These are phyloP conservation scores for Colletotrichum gigasporum DNA, from an alignment of 2,329 filamentous ascomycete species.

Conservation along the genomic window DNA sequence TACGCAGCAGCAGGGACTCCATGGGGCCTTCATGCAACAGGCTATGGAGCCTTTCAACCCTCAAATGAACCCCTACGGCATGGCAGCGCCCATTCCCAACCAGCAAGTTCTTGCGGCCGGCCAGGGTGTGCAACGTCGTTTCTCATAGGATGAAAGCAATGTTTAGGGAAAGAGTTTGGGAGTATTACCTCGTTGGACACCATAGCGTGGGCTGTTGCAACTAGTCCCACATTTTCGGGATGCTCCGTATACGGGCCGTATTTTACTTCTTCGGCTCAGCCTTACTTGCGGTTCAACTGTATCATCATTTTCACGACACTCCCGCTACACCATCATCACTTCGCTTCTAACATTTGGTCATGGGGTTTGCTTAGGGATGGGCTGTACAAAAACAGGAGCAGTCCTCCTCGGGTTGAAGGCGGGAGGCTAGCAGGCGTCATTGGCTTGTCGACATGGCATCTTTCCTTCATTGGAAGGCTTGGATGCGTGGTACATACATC, in stretches of 20 bases:
- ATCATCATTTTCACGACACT: constrained; percentile 28
- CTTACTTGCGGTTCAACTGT: constrained; percentile 14
- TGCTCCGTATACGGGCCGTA: no score
- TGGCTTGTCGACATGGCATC: constrained; percentile 21
- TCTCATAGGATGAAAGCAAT: constrained; percentile 61
- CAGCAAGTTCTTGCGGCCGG: constrained; percentile 65
- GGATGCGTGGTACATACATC: constrained; percentile 51
- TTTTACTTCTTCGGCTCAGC: neutral
- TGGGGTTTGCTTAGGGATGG: neutral
- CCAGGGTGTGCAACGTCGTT: constrained; percentile 64
- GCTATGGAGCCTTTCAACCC: constrained; percentile 63
- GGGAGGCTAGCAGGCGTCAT: constrained; percentile 25
- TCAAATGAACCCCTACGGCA: constrained; percentile 68
- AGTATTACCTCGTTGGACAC: no score
- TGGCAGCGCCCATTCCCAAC: constrained; percentile 61
- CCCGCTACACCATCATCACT: constrained; percentile 7
- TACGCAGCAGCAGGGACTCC: constrained; percentile 84
- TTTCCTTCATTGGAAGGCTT: constrained; percentile 22
- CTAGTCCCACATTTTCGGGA: neutral
- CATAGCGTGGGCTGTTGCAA: neutral
- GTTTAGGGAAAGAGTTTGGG: no score
- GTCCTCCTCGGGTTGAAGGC: constrained; percentile 3
- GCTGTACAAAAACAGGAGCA: constrained; percentile 18
- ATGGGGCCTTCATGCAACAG: constrained; percentile 65
- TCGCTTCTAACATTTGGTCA: neutral